Evolutionary conservation across 306 rosid genomes (phyloP).

Genomic region (Nissolia schottii): DNA sequence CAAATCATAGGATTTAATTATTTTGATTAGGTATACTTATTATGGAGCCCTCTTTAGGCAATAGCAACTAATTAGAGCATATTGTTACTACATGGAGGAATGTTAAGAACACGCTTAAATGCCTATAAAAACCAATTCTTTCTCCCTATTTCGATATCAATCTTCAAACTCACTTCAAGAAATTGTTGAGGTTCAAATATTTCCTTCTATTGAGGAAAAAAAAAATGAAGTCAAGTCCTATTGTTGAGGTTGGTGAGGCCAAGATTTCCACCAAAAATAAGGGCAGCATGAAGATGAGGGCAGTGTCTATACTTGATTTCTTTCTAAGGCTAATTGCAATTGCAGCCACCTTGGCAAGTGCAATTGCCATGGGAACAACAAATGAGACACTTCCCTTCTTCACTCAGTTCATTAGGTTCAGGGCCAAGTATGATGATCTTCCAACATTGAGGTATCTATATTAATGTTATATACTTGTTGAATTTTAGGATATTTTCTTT

Average conservation of each 20-base stretch:
- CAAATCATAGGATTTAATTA: not conserved
- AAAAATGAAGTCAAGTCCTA: not conserved
- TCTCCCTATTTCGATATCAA: too few species aligned
- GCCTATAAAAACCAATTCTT: too few species aligned
- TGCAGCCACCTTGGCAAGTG: slow-evolving; percentile 5
- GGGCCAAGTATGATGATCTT: slow-evolving; percentile 21
- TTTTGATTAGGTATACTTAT: not conserved
- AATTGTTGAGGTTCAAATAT: not conserved
- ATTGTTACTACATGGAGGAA: not conserved
- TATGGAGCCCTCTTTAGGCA: not conserved
- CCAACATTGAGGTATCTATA: slow-evolving; percentile 17
- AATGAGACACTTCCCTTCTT: slow-evolving; percentile 16
- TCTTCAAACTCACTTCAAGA: not conserved
- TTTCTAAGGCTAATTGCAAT: slow-evolving; percentile 11
- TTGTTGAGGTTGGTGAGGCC: not conserved
- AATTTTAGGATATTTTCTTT: not conserved
- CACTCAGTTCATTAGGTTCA: slow-evolving; percentile 6
- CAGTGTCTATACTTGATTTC: not conserved
- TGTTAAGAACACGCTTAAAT: not conserved
- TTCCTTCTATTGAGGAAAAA: not conserved
- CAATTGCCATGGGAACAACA: slow-evolving; percentile 21
- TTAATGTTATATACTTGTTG: not conserved
- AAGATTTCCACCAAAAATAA: not conserved
- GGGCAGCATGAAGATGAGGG: not conserved
- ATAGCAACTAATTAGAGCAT: not conserved